Base-by-base conservation (phyloP, 345 rosid species). In the Murraya koenigii region DNA sequence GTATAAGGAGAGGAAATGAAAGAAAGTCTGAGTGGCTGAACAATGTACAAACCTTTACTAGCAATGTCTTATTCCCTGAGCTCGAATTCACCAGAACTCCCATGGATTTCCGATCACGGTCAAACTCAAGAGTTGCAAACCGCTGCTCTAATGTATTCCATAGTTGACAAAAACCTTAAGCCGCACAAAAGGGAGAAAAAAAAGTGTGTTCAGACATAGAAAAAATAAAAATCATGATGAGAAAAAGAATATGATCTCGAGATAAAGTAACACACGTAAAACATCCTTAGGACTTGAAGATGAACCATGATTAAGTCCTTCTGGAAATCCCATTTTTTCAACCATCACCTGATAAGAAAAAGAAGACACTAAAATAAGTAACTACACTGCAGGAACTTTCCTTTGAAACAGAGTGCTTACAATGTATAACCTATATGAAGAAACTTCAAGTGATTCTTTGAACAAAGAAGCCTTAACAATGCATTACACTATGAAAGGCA, bases 121-220 rank as follows among this genome's bases (percentile, higher is more conserved):
- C 98, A 35, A 96, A 96, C 85, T 96, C 99, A 72, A 96, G 94
- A 74, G 99, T 94, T 60, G 97, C 99, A 87, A 92, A 87, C 73
- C 98, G 89, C 63, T 81, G 90, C 76, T 92, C 97, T 80, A 85
- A 77, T 83, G 85, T 79, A 79, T 77, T 90, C 99, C 97, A 96
- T 44, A 78, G 60, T 65, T 80, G 85, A 72, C 85, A 94, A 85
- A 92, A 94, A 76, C 94, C 99, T 96, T 78, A 13, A 8, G 64
- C 66, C 71, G 19, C 38, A 74, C 15, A 28, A 4, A 7, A 2
- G 10, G 4, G n/a, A n/a, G n/a, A 38, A 60, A 33, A 17, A 30
- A 71, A 67, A 54, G 76, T 66, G 30, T 7, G 47, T 49, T 59
- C 22, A 17, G 56, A 33, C 33, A 67, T n/a, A 64, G 1, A 75